These are phyloP conservation scores for Knoxia roxburghii DNA, from an alignment of 257 asterid species.

Conservation along the genomic window DNA sequence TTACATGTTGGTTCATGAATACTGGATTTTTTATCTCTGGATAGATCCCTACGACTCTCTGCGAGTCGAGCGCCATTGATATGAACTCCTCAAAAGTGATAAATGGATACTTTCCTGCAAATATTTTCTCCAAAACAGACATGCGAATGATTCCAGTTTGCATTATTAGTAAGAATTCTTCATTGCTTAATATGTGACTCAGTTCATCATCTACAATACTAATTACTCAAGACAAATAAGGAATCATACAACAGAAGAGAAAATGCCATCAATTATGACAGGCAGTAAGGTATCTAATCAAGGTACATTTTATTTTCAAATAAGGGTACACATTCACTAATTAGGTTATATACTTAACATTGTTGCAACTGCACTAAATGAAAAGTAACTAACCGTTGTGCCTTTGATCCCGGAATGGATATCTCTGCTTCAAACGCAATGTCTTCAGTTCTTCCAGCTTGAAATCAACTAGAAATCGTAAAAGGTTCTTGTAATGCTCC, in stretches of 20 bases:
- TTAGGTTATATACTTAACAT: too few relatives aligned
- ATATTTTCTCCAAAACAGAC: background rate
- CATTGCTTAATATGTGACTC: background rate
- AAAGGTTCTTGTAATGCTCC: background rate
- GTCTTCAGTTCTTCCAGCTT: conserved; percentile 71
- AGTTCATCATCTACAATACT: background rate
- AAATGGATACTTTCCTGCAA: conserved; percentile 75
- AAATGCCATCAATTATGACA: background rate
- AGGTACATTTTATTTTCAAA: background rate
- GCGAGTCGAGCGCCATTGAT: conserved; percentile 79
- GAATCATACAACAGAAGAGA: background rate
- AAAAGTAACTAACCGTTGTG: conserved; percentile 55
- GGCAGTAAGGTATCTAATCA: background rate
- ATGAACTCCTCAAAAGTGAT: conserved; percentile 85
- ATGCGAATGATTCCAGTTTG: background rate
- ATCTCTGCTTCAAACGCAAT: conserved; percentile 80
- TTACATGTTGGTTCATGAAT: conserved; percentile 74
- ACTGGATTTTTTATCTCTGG: conserved; percentile 96
- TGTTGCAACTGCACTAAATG: too few relatives aligned
- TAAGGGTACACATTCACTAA: too few relatives aligned
- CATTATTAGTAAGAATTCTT: background rate
- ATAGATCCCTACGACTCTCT: conserved; percentile 88
- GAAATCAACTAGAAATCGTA: conserved; percentile 63
- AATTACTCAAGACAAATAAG: background rate
- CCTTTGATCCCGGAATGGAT: conserved; percentile 71